Evolutionary conservation across 2,329 filamentous ascomycete genomes (phyloP).

Genomic region (Penicillium brevicompactum): DNA sequence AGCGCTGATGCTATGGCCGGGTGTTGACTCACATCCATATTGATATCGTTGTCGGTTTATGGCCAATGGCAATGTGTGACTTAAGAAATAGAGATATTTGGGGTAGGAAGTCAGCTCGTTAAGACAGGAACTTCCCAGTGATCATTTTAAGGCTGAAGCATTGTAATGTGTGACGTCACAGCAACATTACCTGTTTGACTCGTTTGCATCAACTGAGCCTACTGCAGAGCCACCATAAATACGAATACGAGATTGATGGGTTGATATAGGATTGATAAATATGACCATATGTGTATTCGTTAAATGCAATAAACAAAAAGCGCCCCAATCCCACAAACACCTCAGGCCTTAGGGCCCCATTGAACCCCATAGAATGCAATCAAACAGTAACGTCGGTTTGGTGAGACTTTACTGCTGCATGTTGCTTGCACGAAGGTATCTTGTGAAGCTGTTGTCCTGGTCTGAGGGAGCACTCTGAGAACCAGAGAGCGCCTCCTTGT

Average conservation of each 20-base stretch:
- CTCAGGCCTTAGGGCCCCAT: background rate
- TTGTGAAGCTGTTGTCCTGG: constrained; percentile 55
- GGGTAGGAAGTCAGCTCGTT: background rate
- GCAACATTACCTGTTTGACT: constrained; percentile 2
- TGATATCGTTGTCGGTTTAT: background rate
- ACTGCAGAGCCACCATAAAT: background rate
- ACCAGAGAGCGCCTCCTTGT: constrained; percentile 71
- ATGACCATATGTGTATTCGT: background rate
- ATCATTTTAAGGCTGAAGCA: constrained; percentile 2
- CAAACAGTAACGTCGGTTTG: background rate
- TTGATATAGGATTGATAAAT: background rate
- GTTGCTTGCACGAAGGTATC: constrained; percentile 48
- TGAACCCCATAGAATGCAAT: background rate
- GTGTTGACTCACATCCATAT: constrained; percentile 14
- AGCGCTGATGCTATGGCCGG: background rate
- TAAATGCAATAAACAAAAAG: constrained; percentile 5
- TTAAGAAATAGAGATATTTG: background rate
- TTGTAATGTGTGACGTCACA: constrained; percentile 12
- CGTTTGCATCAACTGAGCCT: constrained; percentile 5
- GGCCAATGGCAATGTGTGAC: background rate
- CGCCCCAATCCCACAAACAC: constrained; percentile 11
- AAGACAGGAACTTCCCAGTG: background rate
- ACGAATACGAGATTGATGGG: background rate
- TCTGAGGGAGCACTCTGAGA: constrained; percentile 43
- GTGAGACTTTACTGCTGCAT: constrained; percentile 30